Conservation (phyloP, 371 early-diverging fungal genomes). For the Umbelopsis sp. region DNA sequence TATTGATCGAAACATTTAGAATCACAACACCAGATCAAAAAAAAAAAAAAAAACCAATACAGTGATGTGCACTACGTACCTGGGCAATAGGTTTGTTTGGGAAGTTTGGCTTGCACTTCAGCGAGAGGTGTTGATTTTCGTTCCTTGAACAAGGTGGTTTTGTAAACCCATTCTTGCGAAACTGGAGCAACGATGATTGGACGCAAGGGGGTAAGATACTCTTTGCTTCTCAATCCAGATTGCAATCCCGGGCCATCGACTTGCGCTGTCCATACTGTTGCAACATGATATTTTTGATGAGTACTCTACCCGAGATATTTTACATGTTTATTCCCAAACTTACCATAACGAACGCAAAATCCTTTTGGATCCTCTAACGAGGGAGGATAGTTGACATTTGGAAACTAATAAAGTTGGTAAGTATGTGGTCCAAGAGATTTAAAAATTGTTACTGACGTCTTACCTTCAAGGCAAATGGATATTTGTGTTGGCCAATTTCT, state of each 20-base stretch:
- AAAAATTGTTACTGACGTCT: not conserved
- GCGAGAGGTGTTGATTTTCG: slow-evolving; percentile 32
- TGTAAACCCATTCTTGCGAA: slow-evolving; percentile 44
- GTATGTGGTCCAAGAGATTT: not conserved
- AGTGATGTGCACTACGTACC: slow-evolving; percentile 29
- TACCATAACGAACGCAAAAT: slow-evolving; percentile 42
- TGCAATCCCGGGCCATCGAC: slow-evolving; percentile 54
- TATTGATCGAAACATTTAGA: slow-evolving; percentile 18
- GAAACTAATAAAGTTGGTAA: slow-evolving; percentile 34
- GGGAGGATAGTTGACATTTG: slow-evolving; percentile 56
- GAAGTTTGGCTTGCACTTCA: slow-evolving; percentile 37
- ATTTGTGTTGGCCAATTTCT: slow-evolving; percentile 54
- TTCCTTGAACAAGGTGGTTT: slow-evolving; percentile 38
- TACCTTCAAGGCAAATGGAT: slow-evolving; percentile 66
- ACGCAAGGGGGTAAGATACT: slow-evolving; percentile 53
- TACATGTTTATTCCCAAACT: slow-evolving; percentile 6
- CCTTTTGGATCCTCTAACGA: slow-evolving; percentile 52
- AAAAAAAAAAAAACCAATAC: not conserved
- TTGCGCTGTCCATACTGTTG: slow-evolving; percentile 55
- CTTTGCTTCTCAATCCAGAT: slow-evolving; percentile 51
- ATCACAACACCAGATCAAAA: not conserved
- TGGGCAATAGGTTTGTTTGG: slow-evolving; percentile 50
- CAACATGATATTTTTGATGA: slow-evolving; percentile 25
- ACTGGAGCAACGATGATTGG: slow-evolving; percentile 47
- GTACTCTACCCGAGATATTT: slow-evolving; percentile 21